phyloP scores from a whole-genome alignment of 2,329 filamentous ascomycete species.

The Didymosphaeria variabile region DNA sequence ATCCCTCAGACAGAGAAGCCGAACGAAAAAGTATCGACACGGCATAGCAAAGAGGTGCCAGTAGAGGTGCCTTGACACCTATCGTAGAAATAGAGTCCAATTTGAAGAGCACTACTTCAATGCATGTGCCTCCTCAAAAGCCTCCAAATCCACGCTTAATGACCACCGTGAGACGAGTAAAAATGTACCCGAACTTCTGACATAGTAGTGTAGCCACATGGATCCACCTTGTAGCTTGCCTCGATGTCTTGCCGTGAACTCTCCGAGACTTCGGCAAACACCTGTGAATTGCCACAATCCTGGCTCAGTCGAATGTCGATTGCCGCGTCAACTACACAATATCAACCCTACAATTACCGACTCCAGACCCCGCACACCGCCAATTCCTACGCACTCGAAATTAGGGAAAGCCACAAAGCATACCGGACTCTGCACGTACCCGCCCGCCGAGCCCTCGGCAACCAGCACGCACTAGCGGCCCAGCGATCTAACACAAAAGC shows the following conservation, averaged over 20 bases:
- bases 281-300: neutral
- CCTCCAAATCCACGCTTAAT: no score
- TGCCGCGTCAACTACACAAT: no score
- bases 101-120: neutral
- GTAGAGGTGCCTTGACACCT: neutral
- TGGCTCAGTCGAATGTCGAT: no score
- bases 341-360: neutral
- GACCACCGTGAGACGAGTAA: neutral
- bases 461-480: neutral
- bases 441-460: slow-evolving; percentile 8
- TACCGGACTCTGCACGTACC: neutral
- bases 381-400: neutral
- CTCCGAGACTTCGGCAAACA: neutral
- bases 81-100: neutral
- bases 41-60: neutral
- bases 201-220: neutral
- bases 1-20: neutral
- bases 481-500: slow-evolving; percentile 14
- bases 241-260: neutral
- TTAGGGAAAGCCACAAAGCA: slow-evolving; percentile 9
- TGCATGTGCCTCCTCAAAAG: no score
- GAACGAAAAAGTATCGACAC: neutral
- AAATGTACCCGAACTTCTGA: neutral
- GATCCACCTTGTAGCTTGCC: neutral
- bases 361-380: neutral